phyloP scores from a whole-genome alignment of 371 early-diverging fungal genomes.

The Coemansia sp. region DNA sequence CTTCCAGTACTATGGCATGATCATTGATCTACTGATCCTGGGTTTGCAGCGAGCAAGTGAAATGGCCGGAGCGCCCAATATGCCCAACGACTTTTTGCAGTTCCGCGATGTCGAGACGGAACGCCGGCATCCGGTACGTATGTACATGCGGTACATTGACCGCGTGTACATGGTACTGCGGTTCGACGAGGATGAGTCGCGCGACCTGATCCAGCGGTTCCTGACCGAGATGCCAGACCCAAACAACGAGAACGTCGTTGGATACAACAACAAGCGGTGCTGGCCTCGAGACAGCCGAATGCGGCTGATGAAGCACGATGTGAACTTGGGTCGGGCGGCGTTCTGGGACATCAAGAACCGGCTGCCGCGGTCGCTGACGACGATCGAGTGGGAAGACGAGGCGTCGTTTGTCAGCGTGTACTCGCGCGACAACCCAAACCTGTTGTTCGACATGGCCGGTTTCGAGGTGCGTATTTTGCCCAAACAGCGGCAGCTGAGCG shows the following conservation, averaged over 20 bases:
- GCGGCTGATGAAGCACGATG: slow-evolving; percentile 99
- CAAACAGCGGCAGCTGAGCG: slow-evolving; percentile 79
- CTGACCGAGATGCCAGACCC: slow-evolving; percentile 98
- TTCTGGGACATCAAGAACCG: slow-evolving; percentile 99
- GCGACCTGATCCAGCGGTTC: slow-evolving; percentile 95
- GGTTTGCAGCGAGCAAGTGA: slow-evolving; percentile 95
- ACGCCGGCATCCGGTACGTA: slow-evolving; percentile 93
- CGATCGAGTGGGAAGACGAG: slow-evolving; percentile 95
- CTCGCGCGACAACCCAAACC: slow-evolving; percentile 94
- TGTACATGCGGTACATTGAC: slow-evolving; percentile 95
- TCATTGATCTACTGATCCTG: slow-evolving; percentile 93
- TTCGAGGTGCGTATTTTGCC: slow-evolving; percentile 78
- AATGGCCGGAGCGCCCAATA: slow-evolving; percentile 92
- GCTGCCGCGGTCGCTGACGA: slow-evolving; percentile 93
- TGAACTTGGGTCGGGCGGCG: slow-evolving; percentile 90
- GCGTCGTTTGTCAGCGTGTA: slow-evolving; percentile 91
- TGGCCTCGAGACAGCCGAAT: slow-evolving; percentile 99
- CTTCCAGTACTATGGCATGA: slow-evolving; percentile 96
- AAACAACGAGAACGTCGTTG: slow-evolving; percentile 98
- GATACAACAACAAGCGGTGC: slow-evolving; percentile 95
- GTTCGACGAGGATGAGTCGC: slow-evolving; percentile 85
- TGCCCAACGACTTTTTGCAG: slow-evolving; percentile 97
- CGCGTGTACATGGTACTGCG: slow-evolving; percentile 92
- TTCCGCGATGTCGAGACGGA: slow-evolving; percentile 91
- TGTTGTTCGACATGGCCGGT: slow-evolving; percentile 87